phyloP scores from a whole-genome alignment of 345 rosid genomes.

The Cardamine chenopodiifolia region DNA sequence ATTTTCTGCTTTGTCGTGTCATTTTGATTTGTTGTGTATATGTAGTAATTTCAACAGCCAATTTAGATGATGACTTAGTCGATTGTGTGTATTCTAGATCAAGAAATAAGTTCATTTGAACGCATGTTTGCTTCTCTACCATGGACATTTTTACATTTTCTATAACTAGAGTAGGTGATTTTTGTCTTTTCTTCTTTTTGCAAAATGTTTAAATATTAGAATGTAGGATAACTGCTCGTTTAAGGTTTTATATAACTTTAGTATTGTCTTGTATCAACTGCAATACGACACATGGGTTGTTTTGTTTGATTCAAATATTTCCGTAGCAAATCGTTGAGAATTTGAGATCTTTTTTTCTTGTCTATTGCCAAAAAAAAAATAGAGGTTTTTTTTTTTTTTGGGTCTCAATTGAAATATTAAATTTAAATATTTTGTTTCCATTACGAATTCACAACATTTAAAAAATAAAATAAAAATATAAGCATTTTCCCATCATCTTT shows the following conservation, averaged over 20 bases:
- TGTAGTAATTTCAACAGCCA: background rate
- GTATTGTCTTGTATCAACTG: background rate
- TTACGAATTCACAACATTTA: constrained; percentile 31
- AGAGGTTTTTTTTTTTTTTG: background rate
- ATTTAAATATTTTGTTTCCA: background rate
- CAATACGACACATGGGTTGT: background rate
- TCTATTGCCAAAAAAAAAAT: background rate
- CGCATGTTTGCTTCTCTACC: background rate
- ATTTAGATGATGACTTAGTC: background rate
- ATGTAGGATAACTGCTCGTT: background rate
- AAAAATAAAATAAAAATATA: background rate
- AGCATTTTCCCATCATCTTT: background rate
- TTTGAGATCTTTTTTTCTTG: background rate
- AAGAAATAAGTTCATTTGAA: background rate
- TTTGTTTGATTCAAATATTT: background rate
- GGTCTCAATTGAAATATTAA: background rate
- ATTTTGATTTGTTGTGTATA: too few relatives aligned
- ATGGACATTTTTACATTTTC: too few relatives aligned
- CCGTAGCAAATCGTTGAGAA: background rate
- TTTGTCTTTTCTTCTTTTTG: too few relatives aligned
- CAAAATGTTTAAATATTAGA: background rate
- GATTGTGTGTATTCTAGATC: background rate
- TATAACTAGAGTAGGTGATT: background rate
- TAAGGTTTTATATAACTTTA: background rate
- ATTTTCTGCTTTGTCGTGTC: background rate